Evolutionary conservation across 139 green algal genomes (phyloP).

Genomic region (Spirogloea muscicola): DNA sequence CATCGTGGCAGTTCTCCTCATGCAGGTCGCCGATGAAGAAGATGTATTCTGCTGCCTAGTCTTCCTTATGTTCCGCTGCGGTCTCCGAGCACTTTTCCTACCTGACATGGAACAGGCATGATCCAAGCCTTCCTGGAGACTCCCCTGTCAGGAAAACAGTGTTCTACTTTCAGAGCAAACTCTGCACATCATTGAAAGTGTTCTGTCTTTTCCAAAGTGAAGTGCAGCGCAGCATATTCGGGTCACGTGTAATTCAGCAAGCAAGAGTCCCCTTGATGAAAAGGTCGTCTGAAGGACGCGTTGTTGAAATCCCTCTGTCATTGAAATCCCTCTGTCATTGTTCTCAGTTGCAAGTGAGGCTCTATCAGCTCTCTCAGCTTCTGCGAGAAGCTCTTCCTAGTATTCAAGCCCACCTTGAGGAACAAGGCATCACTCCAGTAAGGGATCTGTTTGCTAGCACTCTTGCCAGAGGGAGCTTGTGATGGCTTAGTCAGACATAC

Average conservation of each 20-base stretch:
- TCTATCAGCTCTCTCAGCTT: constrained; percentile 50
- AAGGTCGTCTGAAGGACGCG: background rate
- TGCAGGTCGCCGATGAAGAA: constrained; percentile 89
- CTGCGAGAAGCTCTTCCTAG: constrained; percentile 18
- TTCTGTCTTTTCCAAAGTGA: no score
- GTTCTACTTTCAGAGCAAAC: background rate
- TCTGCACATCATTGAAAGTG: no score
- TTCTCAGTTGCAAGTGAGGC: constrained; percentile 33
- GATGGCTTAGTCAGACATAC: background rate
- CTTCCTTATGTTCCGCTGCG: constrained; percentile 34
- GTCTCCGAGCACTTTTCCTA: constrained; percentile 37
- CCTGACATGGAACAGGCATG: constrained; percentile 48
- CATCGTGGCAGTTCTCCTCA: constrained; percentile 82
- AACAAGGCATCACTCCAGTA: constrained; percentile 60
- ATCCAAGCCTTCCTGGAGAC: background rate
- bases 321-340: no score
- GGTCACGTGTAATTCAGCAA: background rate
- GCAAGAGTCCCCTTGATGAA: background rate
- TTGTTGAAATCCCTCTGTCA: background rate
- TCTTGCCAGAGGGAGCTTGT: no score
- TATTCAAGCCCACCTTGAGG: constrained; percentile 54
- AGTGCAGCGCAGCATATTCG: no score
- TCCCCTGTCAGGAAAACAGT: background rate
- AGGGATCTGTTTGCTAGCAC: constrained; percentile 13
- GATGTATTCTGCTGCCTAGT: constrained; percentile 66